These are phyloP conservation scores for Cenchrus americanus DNA, from an alignment of 176 grass and related monocot species.

Conservation along the genomic window DNA sequence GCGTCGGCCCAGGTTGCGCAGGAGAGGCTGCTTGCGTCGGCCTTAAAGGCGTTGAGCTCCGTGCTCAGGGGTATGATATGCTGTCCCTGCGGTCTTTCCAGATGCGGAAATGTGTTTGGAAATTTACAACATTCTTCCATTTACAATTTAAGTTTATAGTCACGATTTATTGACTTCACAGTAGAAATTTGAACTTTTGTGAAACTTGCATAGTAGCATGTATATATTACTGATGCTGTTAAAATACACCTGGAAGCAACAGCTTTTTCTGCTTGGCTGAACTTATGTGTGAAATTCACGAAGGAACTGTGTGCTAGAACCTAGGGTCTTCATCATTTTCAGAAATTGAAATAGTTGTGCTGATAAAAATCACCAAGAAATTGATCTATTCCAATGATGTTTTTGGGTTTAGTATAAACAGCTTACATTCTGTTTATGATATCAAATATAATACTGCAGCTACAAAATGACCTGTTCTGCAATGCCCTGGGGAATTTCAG, in stretches of 20 bases:
- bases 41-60: conserved; percentile 72
- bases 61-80: conserved; percentile 66
- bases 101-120: not conserved
- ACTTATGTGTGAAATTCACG: not conserved
- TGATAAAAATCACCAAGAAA: not conserved
- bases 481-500: not conserved
- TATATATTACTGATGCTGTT: not conserved
- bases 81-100: not conserved
- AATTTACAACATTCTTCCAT: not conserved
- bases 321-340: not conserved
- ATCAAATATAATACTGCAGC: not conserved
- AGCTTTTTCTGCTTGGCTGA: conserved; percentile 11
- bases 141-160: not conserved
- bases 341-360: not conserved
- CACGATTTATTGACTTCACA: not conserved
- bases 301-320: conserved; percentile 1
- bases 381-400: not conserved
- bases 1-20: conserved; percentile 56
- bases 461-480: not conserved
- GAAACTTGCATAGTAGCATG: conserved; percentile 16
- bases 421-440: not conserved
- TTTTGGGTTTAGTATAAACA: not conserved
- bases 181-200: not conserved
- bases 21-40: conserved; percentile 51
- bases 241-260: not conserved